Evolutionary conservation across 2,329 filamentous ascomycete species (phyloP).

Genomic region (Aureobasidium mangrovei): DNA sequence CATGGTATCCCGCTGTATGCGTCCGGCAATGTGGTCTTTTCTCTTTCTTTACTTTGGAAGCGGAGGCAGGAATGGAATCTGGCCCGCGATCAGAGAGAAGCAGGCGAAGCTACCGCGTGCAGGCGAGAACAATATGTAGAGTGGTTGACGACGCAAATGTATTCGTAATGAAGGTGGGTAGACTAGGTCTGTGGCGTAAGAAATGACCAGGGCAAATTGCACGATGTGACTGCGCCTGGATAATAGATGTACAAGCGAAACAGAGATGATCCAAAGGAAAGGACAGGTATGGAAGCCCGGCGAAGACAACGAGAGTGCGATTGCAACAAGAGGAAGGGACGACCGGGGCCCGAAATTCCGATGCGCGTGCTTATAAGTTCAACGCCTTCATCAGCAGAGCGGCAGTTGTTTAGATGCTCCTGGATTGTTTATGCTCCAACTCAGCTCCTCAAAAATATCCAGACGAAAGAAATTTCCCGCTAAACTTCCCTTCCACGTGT

Average conservation of each 20-base stretch:
- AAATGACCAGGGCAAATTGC: background rate
- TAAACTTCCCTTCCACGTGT: background rate
- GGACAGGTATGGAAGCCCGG: background rate
- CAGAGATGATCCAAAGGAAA: background rate
- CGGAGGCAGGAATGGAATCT: background rate
- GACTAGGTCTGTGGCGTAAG: background rate
- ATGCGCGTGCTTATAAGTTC: no score
- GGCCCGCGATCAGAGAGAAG: background rate
- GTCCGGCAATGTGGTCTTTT: background rate
- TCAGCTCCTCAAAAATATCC: no score
- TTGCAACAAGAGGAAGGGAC: background rate
- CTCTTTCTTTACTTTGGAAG: background rate
- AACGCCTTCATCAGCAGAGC: no score
- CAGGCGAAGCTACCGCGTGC: no score
- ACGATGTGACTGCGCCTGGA: background rate
- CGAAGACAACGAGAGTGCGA: background rate
- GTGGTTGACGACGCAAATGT: background rate
- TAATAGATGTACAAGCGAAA: conserved; percentile 3
- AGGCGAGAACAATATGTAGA: background rate
- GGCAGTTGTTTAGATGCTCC: no score
- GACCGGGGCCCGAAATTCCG: no score
- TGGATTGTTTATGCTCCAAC: no score
- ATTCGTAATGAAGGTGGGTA: background rate
- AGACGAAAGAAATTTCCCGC: no score
- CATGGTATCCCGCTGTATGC: background rate